phyloP scores from a whole-genome alignment of 2,329 filamentous ascomycete species.

The Colletotrichum sp. region DNA sequence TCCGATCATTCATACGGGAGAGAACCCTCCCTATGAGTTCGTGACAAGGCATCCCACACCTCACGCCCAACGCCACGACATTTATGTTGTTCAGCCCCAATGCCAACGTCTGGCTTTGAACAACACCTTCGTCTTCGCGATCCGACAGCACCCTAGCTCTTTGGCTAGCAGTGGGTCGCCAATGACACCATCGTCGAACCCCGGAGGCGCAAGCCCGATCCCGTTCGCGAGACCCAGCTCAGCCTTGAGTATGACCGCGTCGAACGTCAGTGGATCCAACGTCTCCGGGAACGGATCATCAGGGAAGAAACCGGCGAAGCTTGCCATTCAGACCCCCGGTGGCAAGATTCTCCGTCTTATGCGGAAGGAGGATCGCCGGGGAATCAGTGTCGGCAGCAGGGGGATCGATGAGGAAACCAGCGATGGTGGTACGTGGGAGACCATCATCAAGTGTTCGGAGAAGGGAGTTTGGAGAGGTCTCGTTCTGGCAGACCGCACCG shows the following conservation, averaged over 20 bases:
- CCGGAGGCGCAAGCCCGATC: constrained; percentile 58
- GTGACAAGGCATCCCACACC: constrained; percentile 92
- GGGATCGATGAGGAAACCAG: constrained; percentile 61
- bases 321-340: constrained; percentile 91
- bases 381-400: constrained; percentile 51
- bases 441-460: constrained; percentile 89
- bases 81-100: constrained; percentile 96
- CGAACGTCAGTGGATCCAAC: constrained; percentile 63
- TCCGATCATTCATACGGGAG: constrained; percentile 88
- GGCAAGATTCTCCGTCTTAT: constrained; percentile 93
- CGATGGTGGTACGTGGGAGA: constrained; percentile 83
- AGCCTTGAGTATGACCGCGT: constrained; percentile 68
- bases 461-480: constrained; percentile 81
- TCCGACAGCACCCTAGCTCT: constrained; percentile 86
- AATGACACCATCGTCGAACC: constrained; percentile 52
- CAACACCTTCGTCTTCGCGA: constrained; percentile 97
- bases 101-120: constrained; percentile 87
- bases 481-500: constrained; percentile 82
- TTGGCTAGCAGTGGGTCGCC: constrained; percentile 36
- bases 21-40: constrained; percentile 95
- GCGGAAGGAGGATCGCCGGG: constrained; percentile 75
- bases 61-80: constrained; percentile 95
- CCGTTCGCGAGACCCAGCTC: constrained; percentile 67
- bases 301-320: constrained; percentile 86
- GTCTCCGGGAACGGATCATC: constrained; percentile 58